Evolutionary conservation across 1,139 yeast species (phyloP), one percentile per base, ranked within the genome.

Genomic region (Martiniozyma asiatica): DNA sequence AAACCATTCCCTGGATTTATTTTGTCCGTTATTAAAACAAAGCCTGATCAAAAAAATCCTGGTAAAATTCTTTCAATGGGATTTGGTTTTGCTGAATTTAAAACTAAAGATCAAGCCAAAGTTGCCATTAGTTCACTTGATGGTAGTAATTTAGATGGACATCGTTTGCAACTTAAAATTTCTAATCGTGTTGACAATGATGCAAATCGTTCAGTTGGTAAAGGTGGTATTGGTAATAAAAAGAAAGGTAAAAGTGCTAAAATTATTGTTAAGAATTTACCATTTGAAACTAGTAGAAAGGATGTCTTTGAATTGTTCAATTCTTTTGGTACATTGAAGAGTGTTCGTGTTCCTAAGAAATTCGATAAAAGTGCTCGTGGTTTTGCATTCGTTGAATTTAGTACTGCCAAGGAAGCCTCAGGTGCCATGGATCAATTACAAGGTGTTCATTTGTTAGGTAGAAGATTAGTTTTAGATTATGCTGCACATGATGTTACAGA

Each of bases 361-460:
- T 85, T 87, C 61, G 93, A 89, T 64, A 80, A 79, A 53, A 71
- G 87, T 21, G 94, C 96, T 11, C 73, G 98, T 53, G 99, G 99
- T 51, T 89, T 89, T 61, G 98, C 98, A 0, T 89, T 89, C 55
- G 95, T 92, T 28, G 99, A 89, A 56, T 92, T 80, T 49, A 63
- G 79, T 13, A 63, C 92, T 27, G 67, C 84, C 24, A 82, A 85
- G 55, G 99, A 89, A 55, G 97, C 98, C 2, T 94, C 80, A 51
- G 74, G 65, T 50, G 98, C 97, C n/a, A 80, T 89, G 87, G 76
- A 76, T 45, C 92, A 87, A 51, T 68, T 89, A 42, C 81, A 78
- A 53, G 98, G 98, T 38, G 95, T 92, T 3, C 99, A 89, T 68
- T 78, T 89, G 57, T 68, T 89, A 34, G 99, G 99, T 25, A 77